Evolutionary conservation across 1,139 yeast species (phyloP).

Genomic region (Hemisphaericaspora subhashii): DNA sequence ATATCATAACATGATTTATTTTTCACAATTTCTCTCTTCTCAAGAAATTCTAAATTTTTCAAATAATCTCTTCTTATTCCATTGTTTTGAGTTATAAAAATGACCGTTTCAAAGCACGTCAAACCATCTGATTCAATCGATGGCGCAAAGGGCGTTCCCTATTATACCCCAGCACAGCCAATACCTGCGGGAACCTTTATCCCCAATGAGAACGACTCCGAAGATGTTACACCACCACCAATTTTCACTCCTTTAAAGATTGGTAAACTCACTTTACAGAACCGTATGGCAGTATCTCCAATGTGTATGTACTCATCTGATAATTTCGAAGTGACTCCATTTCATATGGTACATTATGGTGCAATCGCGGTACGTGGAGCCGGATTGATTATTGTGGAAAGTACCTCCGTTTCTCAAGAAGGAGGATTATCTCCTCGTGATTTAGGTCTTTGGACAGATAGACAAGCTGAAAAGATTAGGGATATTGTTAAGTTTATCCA

Average conservation of each 20-base stretch:
- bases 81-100: neutral
- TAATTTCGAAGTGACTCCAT: constrained; percentile 40
- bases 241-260: constrained; percentile 18
- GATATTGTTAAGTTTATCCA: constrained; percentile 55
- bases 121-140: constrained; percentile 12
- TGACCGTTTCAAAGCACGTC: constrained; percentile 12
- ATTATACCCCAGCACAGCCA: constrained; percentile 21
- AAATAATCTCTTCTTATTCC: neutral
- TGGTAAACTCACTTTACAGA: constrained; percentile 29
- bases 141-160: constrained; percentile 15
- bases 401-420: constrained; percentile 43
- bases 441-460: constrained; percentile 51
- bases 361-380: constrained; percentile 46
- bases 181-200: constrained; percentile 20
- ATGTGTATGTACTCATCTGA: constrained; percentile 54
- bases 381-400: constrained; percentile 55
- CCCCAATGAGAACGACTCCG: constrained; percentile 9
- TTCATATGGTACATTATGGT: constrained; percentile 48
- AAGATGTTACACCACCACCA: constrained; percentile 12
- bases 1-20: constrained; percentile 2
- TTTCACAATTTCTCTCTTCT: neutral
- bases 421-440: constrained; percentile 46
- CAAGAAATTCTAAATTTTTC: neutral
- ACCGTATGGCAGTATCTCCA: constrained; percentile 58
- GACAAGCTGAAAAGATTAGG: constrained; percentile 48